phyloP scores from a whole-genome alignment of 78 protist genomes.

The Dictyostelium purpureum region DNA sequence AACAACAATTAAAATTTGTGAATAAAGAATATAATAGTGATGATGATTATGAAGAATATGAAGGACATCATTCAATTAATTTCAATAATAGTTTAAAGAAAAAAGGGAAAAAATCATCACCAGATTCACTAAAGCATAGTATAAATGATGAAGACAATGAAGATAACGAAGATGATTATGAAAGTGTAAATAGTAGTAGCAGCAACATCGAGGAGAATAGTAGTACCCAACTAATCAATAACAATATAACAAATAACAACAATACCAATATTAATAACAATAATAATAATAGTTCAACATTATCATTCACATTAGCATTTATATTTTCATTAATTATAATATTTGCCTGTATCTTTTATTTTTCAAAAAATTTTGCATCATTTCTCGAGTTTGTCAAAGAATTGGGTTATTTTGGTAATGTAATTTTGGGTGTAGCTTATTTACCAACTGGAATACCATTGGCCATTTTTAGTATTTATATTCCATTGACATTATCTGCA shows the following conservation, averaged over 20 bases:
- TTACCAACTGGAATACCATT: conserved; percentile 72
- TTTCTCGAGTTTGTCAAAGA: conserved; percentile 66
- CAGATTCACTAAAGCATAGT: too few relatives aligned
- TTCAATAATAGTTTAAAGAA: background rate
- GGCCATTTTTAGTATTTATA: conserved; percentile 62
- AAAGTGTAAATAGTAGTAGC: background rate
- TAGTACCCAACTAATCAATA: background rate
- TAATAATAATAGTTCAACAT: background rate
- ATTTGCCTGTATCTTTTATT: conserved; percentile 59
- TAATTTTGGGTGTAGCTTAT: conserved; percentile 41
- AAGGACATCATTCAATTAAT: background rate
- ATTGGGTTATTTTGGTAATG: conserved; percentile 36
- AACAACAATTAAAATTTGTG: background rate
- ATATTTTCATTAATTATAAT: conserved; percentile 4
- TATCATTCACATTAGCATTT: background rate
- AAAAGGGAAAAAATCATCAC: background rate
- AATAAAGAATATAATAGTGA: background rate
- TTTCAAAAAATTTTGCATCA: conserved; percentile 47
- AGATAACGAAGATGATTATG: background rate
- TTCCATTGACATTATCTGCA: conserved; percentile 41
- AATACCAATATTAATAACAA: background rate
- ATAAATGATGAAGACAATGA: background rate
- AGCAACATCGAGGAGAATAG: background rate
- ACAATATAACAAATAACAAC: background rate
- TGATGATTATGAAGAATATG: background rate